Evolutionary conservation across 2,329 filamentous ascomycete species (phyloP), one percentile per base, ranked within the genome.

Genomic region (Microcyclospora tardicrescens): DNA sequence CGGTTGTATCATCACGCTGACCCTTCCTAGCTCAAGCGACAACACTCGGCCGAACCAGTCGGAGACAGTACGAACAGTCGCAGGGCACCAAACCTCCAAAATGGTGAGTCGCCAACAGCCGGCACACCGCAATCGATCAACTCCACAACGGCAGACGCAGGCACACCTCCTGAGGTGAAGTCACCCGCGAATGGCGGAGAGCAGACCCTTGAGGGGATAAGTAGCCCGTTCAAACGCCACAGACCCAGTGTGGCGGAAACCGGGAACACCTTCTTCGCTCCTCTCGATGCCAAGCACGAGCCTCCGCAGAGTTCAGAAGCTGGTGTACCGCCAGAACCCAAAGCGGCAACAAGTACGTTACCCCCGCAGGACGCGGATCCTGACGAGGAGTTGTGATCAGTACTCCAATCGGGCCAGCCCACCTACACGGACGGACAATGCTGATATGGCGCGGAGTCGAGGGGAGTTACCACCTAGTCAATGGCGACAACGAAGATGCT

Each of bases 151-250:
- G 56, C 53, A 6, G 53, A 51, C 40, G 44, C 58, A 41, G 49
- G 54, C 41, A 49, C 56, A 43, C 44, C 61, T 53, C 54, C 55
- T 5, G 52, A 55, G 11, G 45, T 45, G 14, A 39, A 48, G 8
- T 45, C 49, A 16, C 45, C 46, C 14, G 39, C 24, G 36, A 44
- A 43, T 31, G 38, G 11, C 16, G 41, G 40, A 14, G 57, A 70
- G 5, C 12, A 5, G 6, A 61, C 62, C 2, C 66, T 67, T 14
- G 71, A 75, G 28, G 56, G 65, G 4, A 59, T 84, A 15, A 80
- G 77, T 35, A 84, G 79, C 47, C 82, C 82, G 1, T 69, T 84
- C 51, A 86, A 86, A 68, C 84, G 79, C 55, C 79, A 83, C 41
- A 70, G 82, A 28, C 73, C 79, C 1, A 82, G 77, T 50, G 51